Conservation (phyloP, 75 land plant genomes). For the Gnetum montanum region DNA sequence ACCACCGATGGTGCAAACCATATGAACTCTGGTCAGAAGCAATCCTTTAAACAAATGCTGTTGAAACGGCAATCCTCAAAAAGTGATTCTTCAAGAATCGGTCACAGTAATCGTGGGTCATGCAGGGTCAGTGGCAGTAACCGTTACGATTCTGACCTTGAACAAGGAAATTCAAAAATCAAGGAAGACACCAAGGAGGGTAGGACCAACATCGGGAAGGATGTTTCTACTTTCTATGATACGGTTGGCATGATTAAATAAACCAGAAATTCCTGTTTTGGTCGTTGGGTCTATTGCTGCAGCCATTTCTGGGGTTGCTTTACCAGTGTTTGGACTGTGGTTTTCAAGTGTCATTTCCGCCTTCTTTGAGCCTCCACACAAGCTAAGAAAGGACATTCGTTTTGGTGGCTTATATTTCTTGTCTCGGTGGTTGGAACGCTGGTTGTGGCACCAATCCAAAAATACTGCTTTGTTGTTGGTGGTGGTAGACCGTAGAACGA, state of each 20-base stretch:
- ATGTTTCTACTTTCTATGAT: constrained; percentile 34
- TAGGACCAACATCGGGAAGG: background rate
- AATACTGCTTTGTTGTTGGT: constrained; percentile 50
- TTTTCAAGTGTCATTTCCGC: constrained; percentile 40
- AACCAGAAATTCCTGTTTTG: constrained; percentile 68
- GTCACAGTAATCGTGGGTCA: constrained; percentile 10
- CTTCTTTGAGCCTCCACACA: constrained; percentile 39
- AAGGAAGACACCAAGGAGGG: constrained; percentile 6
- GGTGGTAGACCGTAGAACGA: constrained; percentile 51
- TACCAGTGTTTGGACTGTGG: constrained; percentile 51
- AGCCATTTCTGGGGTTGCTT: constrained; percentile 30
- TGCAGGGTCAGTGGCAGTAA: constrained; percentile 15
- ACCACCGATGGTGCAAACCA: constrained; percentile 4
- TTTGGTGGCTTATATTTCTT: constrained; percentile 46
- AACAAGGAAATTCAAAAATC: background rate
- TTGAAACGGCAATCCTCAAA: constrained; percentile 30
- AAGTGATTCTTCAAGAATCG: constrained; percentile 16
- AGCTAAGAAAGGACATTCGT: constrained; percentile 35
- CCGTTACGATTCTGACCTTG: background rate
- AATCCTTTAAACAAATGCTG: constrained; percentile 8
- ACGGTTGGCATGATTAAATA: constrained; percentile 62
- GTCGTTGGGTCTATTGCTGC: constrained; percentile 46
- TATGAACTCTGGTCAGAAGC: constrained; percentile 7
- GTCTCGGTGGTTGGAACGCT: constrained; percentile 30
- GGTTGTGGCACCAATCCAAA: constrained; percentile 27